Base-by-base conservation (phyloP, 768 basidiomycete genomes). In the Kwoniella pini region DNA sequence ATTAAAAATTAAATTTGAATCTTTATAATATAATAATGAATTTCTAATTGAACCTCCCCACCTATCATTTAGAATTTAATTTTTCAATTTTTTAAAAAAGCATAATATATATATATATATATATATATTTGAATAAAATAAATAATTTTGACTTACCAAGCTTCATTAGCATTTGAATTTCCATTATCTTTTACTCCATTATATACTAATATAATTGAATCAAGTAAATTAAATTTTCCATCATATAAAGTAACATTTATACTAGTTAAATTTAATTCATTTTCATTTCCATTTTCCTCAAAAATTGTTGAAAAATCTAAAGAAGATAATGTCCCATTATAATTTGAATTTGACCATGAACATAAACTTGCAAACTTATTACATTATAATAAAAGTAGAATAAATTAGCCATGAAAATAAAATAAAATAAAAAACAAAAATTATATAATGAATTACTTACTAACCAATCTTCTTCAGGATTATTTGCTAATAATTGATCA, bases 381-480 rank as follows among this genome's bases (percentile, higher is more conserved):
- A n/a, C n/a, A n/a, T n/a, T n/a, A n/a, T n/a, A n/a, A n/a, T n/a
- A n/a, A n/a, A n/a, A n/a, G n/a, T n/a, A n/a, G n/a, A n/a, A n/a
- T n/a, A n/a, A n/a, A n/a, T n/a, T n/a, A n/a, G n/a, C n/a, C n/a
- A n/a, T n/a, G n/a, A n/a, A n/a, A n/a, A n/a, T n/a, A n/a, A n/a
- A n/a, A n/a, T n/a, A n/a, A n/a, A n/a, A n/a, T n/a, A n/a, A n/a
- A n/a, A n/a, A n/a, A n/a, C n/a, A n/a, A n/a, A n/a, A n/a, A n/a
- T n/a, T n/a, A n/a, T n/a, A n/a, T n/a, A n/a, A n/a, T n/a, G n/a
- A 9, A n/a, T 6, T 4, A 56, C 54, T 56, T 17, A 56, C 54
- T 28, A 56, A 38, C 54, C 54, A 56, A 38, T 56, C 54, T 33
- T 56, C 54, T n/a, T 27, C 22, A 0, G 44, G 54, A 26, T 27